A percentile compares a stretch with the other conserved stretches of the same genome.
These are phyloP conservation scores for Arthrocladium fulminans DNA, from an alignment of 2,329 filamentous ascomycete species.

Conservation along the genomic window DNA sequence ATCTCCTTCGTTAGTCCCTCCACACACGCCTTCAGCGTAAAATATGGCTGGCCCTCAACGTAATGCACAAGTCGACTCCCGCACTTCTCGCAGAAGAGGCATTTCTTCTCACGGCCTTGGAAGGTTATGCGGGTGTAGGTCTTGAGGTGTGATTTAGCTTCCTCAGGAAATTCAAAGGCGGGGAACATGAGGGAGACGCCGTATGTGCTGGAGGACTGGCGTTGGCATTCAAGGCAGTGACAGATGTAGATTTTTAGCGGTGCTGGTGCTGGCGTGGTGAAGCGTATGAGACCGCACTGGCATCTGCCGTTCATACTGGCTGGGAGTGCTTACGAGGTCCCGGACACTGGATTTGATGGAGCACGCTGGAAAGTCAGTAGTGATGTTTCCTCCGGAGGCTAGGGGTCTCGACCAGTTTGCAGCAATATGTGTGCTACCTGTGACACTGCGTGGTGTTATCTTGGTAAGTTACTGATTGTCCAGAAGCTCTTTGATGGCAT, in stretches of 20 bases:
- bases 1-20: conserved; percentile 52
- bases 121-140: conserved; percentile 46
- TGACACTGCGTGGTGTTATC: too few species aligned
- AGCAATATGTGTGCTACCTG: too few species aligned
- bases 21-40: conserved; percentile 57
- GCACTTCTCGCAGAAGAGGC: conserved; percentile 59
- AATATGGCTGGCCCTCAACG: conserved; percentile 51
- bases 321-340: too few species aligned
- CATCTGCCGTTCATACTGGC: conserved; percentile 51
- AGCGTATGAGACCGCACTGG: conserved; percentile 56
- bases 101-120: conserved; percentile 50
- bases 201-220: conserved; percentile 59
- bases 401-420: too few species aligned
- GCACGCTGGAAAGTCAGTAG: too few species aligned
- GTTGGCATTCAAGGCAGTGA: conserved; percentile 59
- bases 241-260: conserved; percentile 62
- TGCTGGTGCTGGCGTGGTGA: conserved; percentile 51
- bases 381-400: neutral
- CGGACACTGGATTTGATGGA: too few species aligned
- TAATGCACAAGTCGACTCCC: conserved; percentile 58
- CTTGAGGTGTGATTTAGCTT: conserved; percentile 16
- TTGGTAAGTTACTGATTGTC: too few species aligned
- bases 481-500: too few species aligned
- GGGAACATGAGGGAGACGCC: conserved; percentile 63
- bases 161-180: conserved; percentile 48